Base-by-base conservation (phyloP, 2,329 filamentous ascomycete species). In the Tympanopsis confertula region DNA sequence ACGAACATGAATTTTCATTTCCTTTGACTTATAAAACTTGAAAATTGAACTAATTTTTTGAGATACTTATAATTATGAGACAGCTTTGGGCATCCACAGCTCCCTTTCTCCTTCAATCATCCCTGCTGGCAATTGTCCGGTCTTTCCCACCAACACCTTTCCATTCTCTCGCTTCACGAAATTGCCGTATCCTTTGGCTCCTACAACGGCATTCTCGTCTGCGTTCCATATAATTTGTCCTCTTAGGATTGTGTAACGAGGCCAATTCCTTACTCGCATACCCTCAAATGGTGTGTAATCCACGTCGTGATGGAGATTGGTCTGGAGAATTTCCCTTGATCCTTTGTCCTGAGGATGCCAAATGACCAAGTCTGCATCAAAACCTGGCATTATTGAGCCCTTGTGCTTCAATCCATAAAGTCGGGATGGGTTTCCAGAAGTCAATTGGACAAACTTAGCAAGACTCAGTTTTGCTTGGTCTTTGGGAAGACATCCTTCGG, bases 261-360 rank as follows among this genome's bases (percentile, higher is more conserved):
- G 74, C 74, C 75, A 79, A 40, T 79, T 72, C 19, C 59, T 61
- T 29, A 80, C 47, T n/a, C 48, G 55, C 36, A 59, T 61, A 0
- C 74, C 73, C 49, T 79, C 74, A 45, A 70, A 79, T 0, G 74
- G 74, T 5, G 74, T 77, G 47, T 79, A 77, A 47, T 80, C 74
- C 2, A 75, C 66, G 42, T 71, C 63, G 48, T 79, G 74, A 51
- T 80, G 74, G 43, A 79, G 50, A 45, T 78, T 75, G 29, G 54
- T 68, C 39, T 73, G 41, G 17, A 47, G 52, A 43, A 71, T 63
- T 12, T 57, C 51, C 3, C 37, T 36, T 14, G 65, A 49, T 45
- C 65, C 44, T 38, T 49, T 53, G 2, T 54, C 59, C 10, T 63
- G 54, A 1, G 69, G 69, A 50, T 74, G 71, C 70, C 71, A 78